Evolutionary conservation across 805 yeast species (phyloP).

Genomic region (Kodamaea leandrae): DNA sequence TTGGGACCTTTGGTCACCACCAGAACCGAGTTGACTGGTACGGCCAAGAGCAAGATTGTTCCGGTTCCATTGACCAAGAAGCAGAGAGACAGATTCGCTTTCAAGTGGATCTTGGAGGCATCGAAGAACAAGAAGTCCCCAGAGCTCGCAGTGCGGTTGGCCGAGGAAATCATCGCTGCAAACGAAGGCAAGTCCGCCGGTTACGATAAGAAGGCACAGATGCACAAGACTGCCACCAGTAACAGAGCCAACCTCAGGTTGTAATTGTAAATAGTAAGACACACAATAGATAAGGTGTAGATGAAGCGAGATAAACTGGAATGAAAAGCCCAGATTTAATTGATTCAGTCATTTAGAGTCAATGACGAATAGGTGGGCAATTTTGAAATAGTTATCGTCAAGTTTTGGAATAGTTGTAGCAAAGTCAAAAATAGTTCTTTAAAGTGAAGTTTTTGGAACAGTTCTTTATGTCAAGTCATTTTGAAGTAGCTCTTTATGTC

Average conservation of each 20-base stretch:
- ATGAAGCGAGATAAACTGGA: too few species aligned
- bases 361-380: too few species aligned
- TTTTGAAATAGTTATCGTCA: too few species aligned
- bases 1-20: slow-evolving; percentile 83
- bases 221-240: slow-evolving; percentile 84
- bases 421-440: too few species aligned
- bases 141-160: slow-evolving; percentile 82
- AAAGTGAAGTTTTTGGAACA: too few species aligned
- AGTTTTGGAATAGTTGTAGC: too few species aligned
- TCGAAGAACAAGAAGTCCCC: slow-evolving; percentile 73
- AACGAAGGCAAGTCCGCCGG: slow-evolving; percentile 76
- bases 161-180: slow-evolving; percentile 83
- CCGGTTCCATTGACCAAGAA: slow-evolving; percentile 82
- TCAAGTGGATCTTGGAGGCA: slow-evolving; percentile 87
- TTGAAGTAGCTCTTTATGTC: too few species aligned
- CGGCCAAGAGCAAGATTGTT: slow-evolving; percentile 75
- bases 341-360: too few species aligned
- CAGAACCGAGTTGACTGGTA: slow-evolving; percentile 75
- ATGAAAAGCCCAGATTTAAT: too few species aligned
- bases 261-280: slow-evolving; percentile 11
- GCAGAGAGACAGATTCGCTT: slow-evolving; percentile 84
- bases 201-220: slow-evolving; percentile 74
- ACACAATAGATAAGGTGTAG: too few species aligned
- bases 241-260: slow-evolving; percentile 75
- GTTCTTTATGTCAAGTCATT: too few species aligned